Conservation (phyloP, 1,284 basidiomycete species). For the Chiua sp. region DNA sequence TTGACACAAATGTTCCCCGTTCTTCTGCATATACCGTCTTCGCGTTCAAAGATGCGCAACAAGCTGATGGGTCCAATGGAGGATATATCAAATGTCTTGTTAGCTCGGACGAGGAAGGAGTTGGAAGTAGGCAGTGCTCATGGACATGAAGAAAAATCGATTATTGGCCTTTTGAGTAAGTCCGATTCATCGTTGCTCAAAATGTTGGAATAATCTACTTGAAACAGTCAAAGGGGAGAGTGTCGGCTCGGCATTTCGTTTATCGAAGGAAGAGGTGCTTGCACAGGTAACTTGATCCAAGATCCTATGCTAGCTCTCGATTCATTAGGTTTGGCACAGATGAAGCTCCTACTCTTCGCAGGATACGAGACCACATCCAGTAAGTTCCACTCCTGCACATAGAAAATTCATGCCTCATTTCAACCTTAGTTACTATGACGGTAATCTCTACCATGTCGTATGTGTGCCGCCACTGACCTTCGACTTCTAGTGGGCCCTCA, state of each 20-base stretch:
- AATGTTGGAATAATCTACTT: background rate
- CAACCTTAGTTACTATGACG: slow-evolving; percentile 31
- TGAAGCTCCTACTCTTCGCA: slow-evolving; percentile 45
- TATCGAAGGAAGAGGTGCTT: slow-evolving; percentile 71
- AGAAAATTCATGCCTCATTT: background rate
- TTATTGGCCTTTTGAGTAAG: slow-evolving; percentile 43
- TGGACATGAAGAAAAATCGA: slow-evolving; percentile 50
- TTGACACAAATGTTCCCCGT: slow-evolving; percentile 50
- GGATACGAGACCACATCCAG: slow-evolving; percentile 51
- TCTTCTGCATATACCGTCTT: slow-evolving; percentile 48
- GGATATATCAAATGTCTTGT: slow-evolving; percentile 51
- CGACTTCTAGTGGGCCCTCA: slow-evolving; percentile 32
- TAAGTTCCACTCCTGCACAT: slow-evolving; percentile 19
- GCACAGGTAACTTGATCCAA: slow-evolving; percentile 50
- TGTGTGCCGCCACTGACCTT: background rate
- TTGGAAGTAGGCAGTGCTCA: slow-evolving; percentile 35
- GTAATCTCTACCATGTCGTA: slow-evolving; percentile 10
- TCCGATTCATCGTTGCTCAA: background rate
- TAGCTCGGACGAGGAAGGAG: slow-evolving; percentile 49
- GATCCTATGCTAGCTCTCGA: background rate
- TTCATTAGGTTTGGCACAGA: slow-evolving; percentile 17
- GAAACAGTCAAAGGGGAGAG: slow-evolving; percentile 42
- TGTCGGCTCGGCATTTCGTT: slow-evolving; percentile 44
- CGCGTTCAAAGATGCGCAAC: slow-evolving; percentile 38
- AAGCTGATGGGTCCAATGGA: slow-evolving; percentile 46